A percentile compares a stretch with the other conserved stretches of the same genome.
These are phyloP conservation scores for Isochrysis galbana DNA, from an alignment of 78 protist species.

Conservation along the genomic window DNA sequence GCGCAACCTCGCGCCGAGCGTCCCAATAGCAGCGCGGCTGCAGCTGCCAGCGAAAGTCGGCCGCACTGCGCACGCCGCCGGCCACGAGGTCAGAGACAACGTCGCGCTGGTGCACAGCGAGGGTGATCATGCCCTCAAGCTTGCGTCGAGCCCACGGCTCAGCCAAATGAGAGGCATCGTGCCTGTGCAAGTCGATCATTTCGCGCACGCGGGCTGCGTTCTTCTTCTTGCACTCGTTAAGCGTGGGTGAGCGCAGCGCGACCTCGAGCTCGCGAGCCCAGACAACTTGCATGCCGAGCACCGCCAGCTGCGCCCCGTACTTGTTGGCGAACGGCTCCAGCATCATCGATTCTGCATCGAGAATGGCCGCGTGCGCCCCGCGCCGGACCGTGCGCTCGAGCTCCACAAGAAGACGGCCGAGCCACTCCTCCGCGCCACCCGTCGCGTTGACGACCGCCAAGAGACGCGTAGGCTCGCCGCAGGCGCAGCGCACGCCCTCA, in stretches of 20 bases:
- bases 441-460: conserved; percentile 23
- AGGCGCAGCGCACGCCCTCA: conserved; percentile 55
- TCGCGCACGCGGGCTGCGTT: conserved; percentile 58
- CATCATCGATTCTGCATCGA: conserved; percentile 54
- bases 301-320: conserved; percentile 73
- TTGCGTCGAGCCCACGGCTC: conserved; percentile 21
- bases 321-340: conserved; percentile 69
- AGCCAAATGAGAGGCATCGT: conserved; percentile 44
- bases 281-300: conserved; percentile 40
- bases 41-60: conserved; percentile 66
- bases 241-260: conserved; percentile 58
- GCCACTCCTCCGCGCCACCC: conserved; percentile 82
- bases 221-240: conserved; percentile 77
- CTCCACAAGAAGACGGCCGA: conserved; percentile 34
- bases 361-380: conserved; percentile 39
- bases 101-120: conserved; percentile 89
- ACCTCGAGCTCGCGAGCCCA: conserved; percentile 69
- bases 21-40: conserved; percentile 67
- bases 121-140: conserved; percentile 76
- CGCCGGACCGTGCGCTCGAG: conserved; percentile 21
- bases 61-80: conserved; percentile 22
- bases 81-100: conserved; percentile 63
- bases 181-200: conserved; percentile 17
- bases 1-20: conserved; percentile 34
- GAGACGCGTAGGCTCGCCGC: conserved; percentile 51